phyloP scores from a whole-genome alignment of 306 rosid species.

The Bauhinia variegata region DNA sequence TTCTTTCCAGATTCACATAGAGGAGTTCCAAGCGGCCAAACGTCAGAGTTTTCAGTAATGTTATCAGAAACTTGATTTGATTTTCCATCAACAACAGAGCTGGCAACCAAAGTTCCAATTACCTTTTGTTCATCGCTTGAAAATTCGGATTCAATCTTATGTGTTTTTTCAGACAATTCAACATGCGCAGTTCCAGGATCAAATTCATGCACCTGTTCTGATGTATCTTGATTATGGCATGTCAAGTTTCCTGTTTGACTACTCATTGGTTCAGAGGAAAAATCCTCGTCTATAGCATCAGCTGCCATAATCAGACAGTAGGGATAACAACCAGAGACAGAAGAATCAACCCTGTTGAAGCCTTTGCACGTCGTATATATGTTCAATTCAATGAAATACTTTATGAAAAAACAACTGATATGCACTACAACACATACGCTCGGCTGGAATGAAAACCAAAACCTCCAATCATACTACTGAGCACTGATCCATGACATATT shows the following conservation, averaged over 20 bases:
- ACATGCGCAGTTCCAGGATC: constrained; percentile 39
- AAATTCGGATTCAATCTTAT: constrained; percentile 42
- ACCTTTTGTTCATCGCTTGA: constrained; percentile 44
- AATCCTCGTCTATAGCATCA: constrained; percentile 35
- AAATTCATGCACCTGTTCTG: constrained; percentile 38
- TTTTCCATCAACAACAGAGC: constrained; percentile 33
- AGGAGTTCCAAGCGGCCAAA: constrained; percentile 37
- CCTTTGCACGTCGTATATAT: background rate
- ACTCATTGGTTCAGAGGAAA: constrained; percentile 38
- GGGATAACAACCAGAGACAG: constrained; percentile 34
- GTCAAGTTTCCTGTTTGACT: constrained; percentile 40
- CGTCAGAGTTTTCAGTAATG: constrained; percentile 41
- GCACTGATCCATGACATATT: constrained; percentile 2
- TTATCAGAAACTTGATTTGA: constrained; percentile 40
- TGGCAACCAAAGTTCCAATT: constrained; percentile 27
- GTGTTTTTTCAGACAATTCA: constrained; percentile 43
- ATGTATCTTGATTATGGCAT: constrained; percentile 26
- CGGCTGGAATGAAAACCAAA: constrained; percentile 27
- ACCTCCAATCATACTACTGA: constrained; percentile 3
- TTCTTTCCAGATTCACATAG: constrained; percentile 29
- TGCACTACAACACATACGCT: constrained; percentile 1
- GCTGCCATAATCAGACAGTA: constrained; percentile 44
- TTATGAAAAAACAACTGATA: background rate
- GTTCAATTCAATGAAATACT: no score
- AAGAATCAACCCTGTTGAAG: background rate